Base-by-base conservation (phyloP, 208 protist species). In the Strigomonas culicis region DNA sequence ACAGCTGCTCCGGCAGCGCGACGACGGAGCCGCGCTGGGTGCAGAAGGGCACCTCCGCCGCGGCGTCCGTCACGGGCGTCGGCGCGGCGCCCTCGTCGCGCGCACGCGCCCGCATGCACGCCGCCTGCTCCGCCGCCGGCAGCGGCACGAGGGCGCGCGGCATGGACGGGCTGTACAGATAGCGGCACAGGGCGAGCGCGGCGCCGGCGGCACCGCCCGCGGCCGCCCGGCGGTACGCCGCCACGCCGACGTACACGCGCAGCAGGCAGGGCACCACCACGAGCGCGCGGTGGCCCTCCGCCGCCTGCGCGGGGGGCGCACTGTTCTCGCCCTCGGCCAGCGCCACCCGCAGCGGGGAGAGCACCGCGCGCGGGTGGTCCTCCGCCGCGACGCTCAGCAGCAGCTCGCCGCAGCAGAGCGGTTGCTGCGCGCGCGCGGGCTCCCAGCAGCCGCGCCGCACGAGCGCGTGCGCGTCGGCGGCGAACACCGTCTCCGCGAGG, bases 401-500 rank as follows among this genome's bases (percentile, higher is more conserved):
- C 52, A 68, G 55, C 55, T 79, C 68, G 24, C 63, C 74, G 28
- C 59, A 55, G 17, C 17, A 64, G 59, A 63, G 43, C 7, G 13
- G 22, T 27, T 34, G 39, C 8, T 28, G 17, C 43, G 4, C 49
- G 8, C 49, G 21, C n/a, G 49, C 7, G 1, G 49, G 49, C 49
- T 31, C 25, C 49, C 49, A 25, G 49, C 49, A 53, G 25, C 49
- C 49, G 7, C 49, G 27, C 49, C 49, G 63, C 10, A 65, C 47
- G 7, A 80, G 70, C 19, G 28, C 66, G 2, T n/a, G 17, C 44
- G 65, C 52, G 34, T 68, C 59, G 36, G 59, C 62, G 2, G 69
- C 70, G 15, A 80, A 49, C 36, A 72, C 70, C n/a, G 75, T 80
- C 44, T 80, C 74, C 6, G 51, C 31, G 13, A 80, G 60, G 19